Conservation (phyloP, 352 stramenopile species). For the Globisporangium yorkense region DNA sequence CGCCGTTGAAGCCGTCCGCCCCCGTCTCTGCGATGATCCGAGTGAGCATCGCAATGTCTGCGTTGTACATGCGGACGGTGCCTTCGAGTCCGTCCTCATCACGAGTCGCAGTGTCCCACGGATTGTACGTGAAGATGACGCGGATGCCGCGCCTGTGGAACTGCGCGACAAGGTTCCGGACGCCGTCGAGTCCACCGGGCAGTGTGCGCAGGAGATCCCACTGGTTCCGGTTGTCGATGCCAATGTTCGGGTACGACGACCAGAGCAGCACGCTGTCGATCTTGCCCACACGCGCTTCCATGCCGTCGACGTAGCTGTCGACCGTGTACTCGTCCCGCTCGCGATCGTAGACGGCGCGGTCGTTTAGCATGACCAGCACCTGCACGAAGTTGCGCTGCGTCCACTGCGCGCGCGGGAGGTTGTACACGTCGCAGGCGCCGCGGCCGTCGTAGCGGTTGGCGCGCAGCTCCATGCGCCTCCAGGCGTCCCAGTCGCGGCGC, state of each 20-base stretch:
- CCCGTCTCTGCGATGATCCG: constrained; percentile 29
- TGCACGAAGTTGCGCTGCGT: constrained; percentile 79
- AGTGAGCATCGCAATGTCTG: constrained; percentile 55
- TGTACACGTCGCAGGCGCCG: constrained; percentile 68
- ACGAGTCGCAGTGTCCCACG: constrained; percentile 73
- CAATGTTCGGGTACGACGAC: constrained; percentile 78
- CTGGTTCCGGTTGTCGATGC: constrained; percentile 82
- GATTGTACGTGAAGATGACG: constrained; percentile 81
- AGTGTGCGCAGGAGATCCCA: constrained; percentile 64
- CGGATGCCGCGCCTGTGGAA: constrained; percentile 57
- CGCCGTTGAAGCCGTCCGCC: constrained; percentile 81
- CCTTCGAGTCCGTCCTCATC: constrained; percentile 45
- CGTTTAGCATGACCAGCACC: constrained; percentile 68
- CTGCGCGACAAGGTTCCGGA: constrained; percentile 40
- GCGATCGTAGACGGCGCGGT: constrained; percentile 72
- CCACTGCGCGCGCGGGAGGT: constrained; percentile 50
- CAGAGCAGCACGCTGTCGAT: constrained; percentile 83
- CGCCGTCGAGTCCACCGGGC: constrained; percentile 36
- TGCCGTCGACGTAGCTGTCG: constrained; percentile 54
- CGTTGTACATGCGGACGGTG: constrained; percentile 61
- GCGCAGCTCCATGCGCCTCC: constrained; percentile 68
- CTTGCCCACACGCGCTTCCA: constrained; percentile 44
- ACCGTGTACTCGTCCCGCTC: constrained; percentile 54
- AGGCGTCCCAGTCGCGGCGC: constrained; percentile 48
- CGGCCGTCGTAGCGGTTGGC: constrained; percentile 55